A percentile compares a stretch with the other conserved stretches of the same genome.
These are phyloP conservation scores for Hypoxylon perforatum DNA, from an alignment of 495 filamentous ascomycete species.

Conservation along the genomic window DNA sequence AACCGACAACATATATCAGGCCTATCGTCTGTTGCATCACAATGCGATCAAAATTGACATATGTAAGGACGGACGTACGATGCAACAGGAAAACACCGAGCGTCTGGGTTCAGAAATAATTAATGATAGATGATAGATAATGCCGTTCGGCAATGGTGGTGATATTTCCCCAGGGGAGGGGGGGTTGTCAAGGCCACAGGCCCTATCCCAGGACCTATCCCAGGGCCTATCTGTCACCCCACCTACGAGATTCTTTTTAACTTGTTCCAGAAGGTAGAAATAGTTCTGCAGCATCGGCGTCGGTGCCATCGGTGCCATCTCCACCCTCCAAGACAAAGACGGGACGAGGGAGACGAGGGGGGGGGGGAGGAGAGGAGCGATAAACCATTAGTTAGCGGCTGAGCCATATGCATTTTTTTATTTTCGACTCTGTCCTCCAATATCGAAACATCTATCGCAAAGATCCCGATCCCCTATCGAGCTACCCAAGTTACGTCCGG, in stretches of 20 bases:
- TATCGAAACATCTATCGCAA: slow-evolving; percentile 1
- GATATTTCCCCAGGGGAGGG: slow-evolving; percentile 24
- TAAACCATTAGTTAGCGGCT: slow-evolving; percentile 23
- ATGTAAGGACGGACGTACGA: slow-evolving; percentile 33
- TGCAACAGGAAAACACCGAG: slow-evolving; percentile 40
- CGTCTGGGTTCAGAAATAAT: slow-evolving; percentile 20
- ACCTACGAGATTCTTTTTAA: slow-evolving; percentile 33
- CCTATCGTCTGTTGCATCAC: slow-evolving; percentile 4
- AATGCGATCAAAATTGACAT: slow-evolving; percentile 25
- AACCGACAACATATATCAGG: slow-evolving; percentile 16
- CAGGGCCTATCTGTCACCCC: slow-evolving; percentile 32
- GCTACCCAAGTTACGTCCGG: slow-evolving; percentile 19
- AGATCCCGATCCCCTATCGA: slow-evolving; percentile 38
- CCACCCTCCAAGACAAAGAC: slow-evolving; percentile 7
- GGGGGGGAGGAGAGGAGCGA: slow-evolving; percentile 18
- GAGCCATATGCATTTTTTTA: slow-evolving; percentile 1
- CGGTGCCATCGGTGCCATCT: neutral
- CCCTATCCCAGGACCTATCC: neutral
- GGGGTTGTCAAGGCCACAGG: slow-evolving; percentile 3
- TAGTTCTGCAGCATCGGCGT: slow-evolving; percentile 31
- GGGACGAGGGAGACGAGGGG: neutral
- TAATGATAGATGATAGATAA: slow-evolving; percentile 40
- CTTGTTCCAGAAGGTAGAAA: slow-evolving; percentile 43
- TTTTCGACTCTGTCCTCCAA: neutral
- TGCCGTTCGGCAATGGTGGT: slow-evolving; percentile 36